Evolutionary conservation across 108 stramenopile genomes (phyloP).

Genomic region (Epithemia pelagica): DNA sequence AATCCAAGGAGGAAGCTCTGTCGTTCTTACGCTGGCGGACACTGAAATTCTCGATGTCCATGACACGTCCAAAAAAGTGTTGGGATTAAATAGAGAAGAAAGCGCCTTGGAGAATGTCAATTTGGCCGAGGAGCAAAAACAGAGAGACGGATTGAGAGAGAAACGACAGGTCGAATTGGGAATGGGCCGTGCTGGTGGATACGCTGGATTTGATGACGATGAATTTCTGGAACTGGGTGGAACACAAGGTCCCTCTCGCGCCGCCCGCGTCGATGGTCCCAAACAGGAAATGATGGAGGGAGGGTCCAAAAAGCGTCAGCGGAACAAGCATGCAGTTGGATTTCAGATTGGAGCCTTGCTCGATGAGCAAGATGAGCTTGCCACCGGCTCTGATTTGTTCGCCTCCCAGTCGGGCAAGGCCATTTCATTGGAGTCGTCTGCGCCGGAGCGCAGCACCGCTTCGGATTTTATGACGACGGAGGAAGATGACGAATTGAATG

Average conservation of each 20-base stretch:
- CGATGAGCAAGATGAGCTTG: slow-evolving; percentile 14
- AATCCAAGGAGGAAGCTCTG: slow-evolving; percentile 43
- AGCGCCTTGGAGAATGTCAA: slow-evolving; percentile 58
- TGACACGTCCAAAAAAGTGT: slow-evolving; percentile 18
- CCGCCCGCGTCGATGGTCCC: slow-evolving; percentile 12
- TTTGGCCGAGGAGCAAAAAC: slow-evolving; percentile 28
- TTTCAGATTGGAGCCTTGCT: slow-evolving; percentile 49
- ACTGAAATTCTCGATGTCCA: slow-evolving; percentile 30
- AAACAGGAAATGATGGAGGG: not conserved
- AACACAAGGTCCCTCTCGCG: slow-evolving; percentile 26
- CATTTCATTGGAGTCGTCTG: slow-evolving; percentile 40
- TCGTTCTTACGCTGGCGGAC: slow-evolving; percentile 68
- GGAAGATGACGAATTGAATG: slow-evolving; percentile 39
- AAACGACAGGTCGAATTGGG: slow-evolving; percentile 73
- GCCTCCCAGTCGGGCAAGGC: slow-evolving; percentile 37
- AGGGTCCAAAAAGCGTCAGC: not conserved
- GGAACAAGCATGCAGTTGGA: slow-evolving; percentile 13
- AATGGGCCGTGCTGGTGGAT: slow-evolving; percentile 78
- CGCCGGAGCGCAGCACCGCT: slow-evolving; percentile 35
- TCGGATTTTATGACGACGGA: slow-evolving; percentile 83
- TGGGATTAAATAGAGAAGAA: slow-evolving; percentile 34
- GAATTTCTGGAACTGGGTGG: slow-evolving; percentile 88
- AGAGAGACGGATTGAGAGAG: slow-evolving; percentile 41
- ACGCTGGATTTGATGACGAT: slow-evolving; percentile 88
- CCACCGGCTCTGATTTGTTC: slow-evolving; percentile 37